These are phyloP conservation scores for Cyberlindnera mrakii DNA, from an alignment of 805 yeast species.

Conservation along the genomic window DNA sequence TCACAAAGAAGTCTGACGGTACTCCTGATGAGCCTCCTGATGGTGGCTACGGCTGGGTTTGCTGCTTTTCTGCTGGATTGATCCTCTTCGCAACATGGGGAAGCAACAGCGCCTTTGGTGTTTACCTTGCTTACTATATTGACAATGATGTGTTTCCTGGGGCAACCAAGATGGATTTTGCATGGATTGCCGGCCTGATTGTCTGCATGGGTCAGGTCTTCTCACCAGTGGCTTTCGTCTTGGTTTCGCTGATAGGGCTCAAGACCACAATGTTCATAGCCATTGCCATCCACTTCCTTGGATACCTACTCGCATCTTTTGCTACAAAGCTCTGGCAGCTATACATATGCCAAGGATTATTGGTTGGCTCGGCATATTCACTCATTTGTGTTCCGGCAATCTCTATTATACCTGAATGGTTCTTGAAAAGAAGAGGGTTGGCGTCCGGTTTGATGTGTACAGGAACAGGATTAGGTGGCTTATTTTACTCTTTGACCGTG, in stretches of 20 bases:
- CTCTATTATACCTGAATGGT: conserved; percentile 64
- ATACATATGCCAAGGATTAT: conserved; percentile 59
- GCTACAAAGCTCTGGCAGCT: conserved; percentile 57
- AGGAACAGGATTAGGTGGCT: conserved; percentile 52
- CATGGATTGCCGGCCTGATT: conserved; percentile 61
- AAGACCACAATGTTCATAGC: conserved; percentile 44
- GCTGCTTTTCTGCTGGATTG: conserved; percentile 42
- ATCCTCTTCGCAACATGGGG: conserved; percentile 68
- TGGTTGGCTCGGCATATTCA: conserved; percentile 48
- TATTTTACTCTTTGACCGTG: conserved; percentile 35
- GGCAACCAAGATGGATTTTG: conserved; percentile 52
- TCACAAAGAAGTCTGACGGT: neutral
- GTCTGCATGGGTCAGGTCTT: conserved; percentile 48
- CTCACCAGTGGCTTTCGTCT: conserved; percentile 48
- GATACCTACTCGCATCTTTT: conserved; percentile 54
- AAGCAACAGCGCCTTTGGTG: conserved; percentile 48
- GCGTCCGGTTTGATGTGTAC: conserved; percentile 41
- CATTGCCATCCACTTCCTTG: conserved; percentile 42
- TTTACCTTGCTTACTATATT: conserved; percentile 53
- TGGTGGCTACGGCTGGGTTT: conserved; percentile 66
- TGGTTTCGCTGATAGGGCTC: conserved; percentile 44
- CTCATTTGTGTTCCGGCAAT: conserved; percentile 52
- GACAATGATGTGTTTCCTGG: conserved; percentile 44
- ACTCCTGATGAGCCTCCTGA: conserved; percentile 35
- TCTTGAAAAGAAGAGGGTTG: conserved; percentile 51